phyloP scores from a whole-genome alignment of 805 yeast species.

The Suhomyces xylopsoci region DNA sequence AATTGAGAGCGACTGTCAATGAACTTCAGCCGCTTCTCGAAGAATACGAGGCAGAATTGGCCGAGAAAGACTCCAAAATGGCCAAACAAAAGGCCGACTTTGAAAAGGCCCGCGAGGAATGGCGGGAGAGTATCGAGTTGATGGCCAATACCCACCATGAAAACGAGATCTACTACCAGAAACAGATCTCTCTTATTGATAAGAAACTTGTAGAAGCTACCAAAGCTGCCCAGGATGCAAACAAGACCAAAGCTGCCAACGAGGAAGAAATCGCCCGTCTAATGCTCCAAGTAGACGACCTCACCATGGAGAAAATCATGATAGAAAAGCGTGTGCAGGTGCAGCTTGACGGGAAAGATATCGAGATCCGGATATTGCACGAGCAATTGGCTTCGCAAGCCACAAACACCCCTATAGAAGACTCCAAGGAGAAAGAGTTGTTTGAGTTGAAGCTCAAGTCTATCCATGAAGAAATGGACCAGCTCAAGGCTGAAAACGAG shows the following conservation, averaged over 20 bases:
- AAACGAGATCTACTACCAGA: conserved; percentile 47
- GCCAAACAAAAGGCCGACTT: conserved; percentile 45
- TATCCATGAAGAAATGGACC: conserved; percentile 7
- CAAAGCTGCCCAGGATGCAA: not conserved
- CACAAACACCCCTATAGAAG: not conserved
- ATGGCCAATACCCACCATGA: conserved; percentile 55
- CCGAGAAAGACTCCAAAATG: conserved; percentile 45
- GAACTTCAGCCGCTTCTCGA: conserved; percentile 48
- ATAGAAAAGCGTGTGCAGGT: conserved; percentile 13
- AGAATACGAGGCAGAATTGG: conserved; percentile 43
- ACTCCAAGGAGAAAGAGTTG: conserved; percentile 7
- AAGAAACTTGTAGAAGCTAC: conserved; percentile 2
- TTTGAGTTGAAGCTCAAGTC: conserved; percentile 8
- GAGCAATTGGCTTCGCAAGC: conserved; percentile 5
- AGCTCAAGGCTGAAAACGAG: conserved; percentile 1
- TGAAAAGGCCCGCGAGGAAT: conserved; percentile 55
- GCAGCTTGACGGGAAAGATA: conserved; percentile 11
- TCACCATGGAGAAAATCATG: conserved; percentile 11
- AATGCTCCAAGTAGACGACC: conserved; percentile 9
- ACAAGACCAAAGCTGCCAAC: not conserved
- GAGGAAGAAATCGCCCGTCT: conserved; percentile 9
- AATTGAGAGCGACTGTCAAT: conserved; percentile 46
- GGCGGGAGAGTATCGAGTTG: conserved; percentile 55
- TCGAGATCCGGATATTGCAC: conserved; percentile 9
- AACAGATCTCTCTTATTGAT: conserved; percentile 40